Conservation (phyloP, 345 rosid genomes). For the Syzygium jambos region DNA sequence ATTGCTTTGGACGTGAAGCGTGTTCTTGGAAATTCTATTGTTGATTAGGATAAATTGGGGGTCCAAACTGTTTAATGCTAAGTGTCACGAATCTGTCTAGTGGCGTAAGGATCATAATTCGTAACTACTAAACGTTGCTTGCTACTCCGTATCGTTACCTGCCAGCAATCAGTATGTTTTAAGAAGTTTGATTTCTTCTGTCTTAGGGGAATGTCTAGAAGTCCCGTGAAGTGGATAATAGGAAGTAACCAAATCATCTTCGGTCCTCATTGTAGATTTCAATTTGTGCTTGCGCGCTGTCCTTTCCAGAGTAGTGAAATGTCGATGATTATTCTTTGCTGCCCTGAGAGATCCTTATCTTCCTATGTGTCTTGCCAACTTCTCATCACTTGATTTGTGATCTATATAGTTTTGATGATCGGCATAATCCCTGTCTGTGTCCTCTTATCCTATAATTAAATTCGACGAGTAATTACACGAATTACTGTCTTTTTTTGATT, state of each 20-base stretch:
- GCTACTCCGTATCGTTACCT: not conserved
- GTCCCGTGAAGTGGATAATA: not conserved
- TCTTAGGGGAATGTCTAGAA: not conserved
- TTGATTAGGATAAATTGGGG: not conserved
- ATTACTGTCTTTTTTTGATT: not conserved
- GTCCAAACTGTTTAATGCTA: not conserved
- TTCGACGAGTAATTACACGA: not conserved
- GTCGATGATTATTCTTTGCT: not conserved
- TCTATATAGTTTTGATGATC: not conserved
- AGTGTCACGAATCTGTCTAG: not conserved
- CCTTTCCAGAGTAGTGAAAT: not conserved
- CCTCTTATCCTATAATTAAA: not conserved
- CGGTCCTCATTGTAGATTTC: not conserved
- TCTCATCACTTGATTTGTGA: not conserved
- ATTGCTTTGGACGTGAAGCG: not conserved
- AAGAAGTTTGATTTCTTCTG: not conserved
- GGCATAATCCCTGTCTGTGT: not conserved
- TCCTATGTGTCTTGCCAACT: not conserved
- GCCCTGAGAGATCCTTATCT: not conserved
- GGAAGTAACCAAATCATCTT: not conserved
- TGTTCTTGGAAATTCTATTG: not conserved
- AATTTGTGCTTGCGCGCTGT: not conserved
- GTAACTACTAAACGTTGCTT: not conserved
- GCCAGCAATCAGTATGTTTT: not conserved
- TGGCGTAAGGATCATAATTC: not conserved